These are phyloP conservation scores for Citrus maxima DNA, from an alignment of 345 rosid genomes.

Conservation along the genomic window DNA sequence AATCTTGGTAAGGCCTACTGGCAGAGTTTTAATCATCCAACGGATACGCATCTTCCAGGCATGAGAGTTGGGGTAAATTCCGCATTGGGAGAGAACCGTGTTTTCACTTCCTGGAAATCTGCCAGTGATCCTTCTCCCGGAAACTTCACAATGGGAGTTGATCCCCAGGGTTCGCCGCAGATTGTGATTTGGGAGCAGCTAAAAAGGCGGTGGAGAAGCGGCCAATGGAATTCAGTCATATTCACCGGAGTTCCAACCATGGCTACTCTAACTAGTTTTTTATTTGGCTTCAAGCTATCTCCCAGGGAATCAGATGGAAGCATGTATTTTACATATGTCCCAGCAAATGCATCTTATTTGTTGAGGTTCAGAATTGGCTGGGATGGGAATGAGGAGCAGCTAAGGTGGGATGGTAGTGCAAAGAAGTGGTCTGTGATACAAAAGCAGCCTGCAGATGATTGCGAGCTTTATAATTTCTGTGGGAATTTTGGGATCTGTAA, in stretches of 20 bases:
- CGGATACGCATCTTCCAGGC: constrained; percentile 56
- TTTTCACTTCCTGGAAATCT: constrained; percentile 59
- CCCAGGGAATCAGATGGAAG: constrained; percentile 36
- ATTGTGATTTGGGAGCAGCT: constrained; percentile 61
- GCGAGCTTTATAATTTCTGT: constrained; percentile 70
- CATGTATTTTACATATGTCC: constrained; percentile 53
- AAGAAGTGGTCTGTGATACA: constrained; percentile 48
- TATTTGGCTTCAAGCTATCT: constrained; percentile 55
- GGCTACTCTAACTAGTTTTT: constrained; percentile 28
- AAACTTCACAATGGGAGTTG: constrained; percentile 54
- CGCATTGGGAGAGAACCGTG: constrained; percentile 34
- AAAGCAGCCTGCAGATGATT: constrained; percentile 44
- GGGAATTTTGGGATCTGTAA: constrained; percentile 66
- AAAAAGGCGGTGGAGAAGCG: constrained; percentile 70
- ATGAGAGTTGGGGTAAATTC: constrained; percentile 54
- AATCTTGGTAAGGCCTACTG: constrained; percentile 24
- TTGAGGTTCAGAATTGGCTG: constrained; percentile 45
- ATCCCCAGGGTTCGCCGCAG: constrained; percentile 65
- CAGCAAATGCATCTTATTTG: constrained; percentile 26
- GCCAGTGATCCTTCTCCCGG: constrained; percentile 58
- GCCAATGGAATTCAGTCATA: constrained; percentile 59
- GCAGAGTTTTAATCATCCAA: constrained; percentile 65
- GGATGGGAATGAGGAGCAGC: constrained; percentile 56
- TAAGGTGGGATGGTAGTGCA: constrained; percentile 39
- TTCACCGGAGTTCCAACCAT: constrained; percentile 60